Percentiles rank a stretch among this genome's conserved stretches.
Conservation (phyloP, 2,329 filamentous ascomycete species). For the Fusarium sp. region DNA sequence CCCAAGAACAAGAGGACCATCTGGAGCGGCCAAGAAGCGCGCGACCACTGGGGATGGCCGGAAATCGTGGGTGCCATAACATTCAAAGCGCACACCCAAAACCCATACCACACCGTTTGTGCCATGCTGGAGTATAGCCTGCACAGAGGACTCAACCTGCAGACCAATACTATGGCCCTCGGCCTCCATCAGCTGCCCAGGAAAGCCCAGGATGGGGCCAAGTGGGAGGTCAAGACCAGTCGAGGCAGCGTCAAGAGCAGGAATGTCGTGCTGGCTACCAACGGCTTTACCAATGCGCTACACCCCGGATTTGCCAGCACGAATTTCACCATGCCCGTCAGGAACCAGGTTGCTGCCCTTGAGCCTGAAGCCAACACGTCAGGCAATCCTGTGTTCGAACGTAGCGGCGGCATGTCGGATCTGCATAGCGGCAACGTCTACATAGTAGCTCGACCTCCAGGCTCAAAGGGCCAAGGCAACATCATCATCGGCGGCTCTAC, state of each 20-base stretch:
- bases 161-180: slow-evolving; percentile 26
- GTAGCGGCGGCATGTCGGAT: slow-evolving; percentile 14
- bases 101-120: slow-evolving; percentile 22
- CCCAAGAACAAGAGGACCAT: slow-evolving; percentile 24
- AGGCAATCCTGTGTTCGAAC: background rate
- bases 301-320: slow-evolving; percentile 21
- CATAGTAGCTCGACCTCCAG: slow-evolving; percentile 17
- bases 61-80: slow-evolving; percentile 18
- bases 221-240: slow-evolving; percentile 24
- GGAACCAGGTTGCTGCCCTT: slow-evolving; percentile 16
- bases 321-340: slow-evolving; percentile 25
- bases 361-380: slow-evolving; percentile 6
- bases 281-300: slow-evolving; percentile 20
- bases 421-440: slow-evolving; percentile 23
- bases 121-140: slow-evolving; percentile 21
- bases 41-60: slow-evolving; percentile 23
- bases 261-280: slow-evolving; percentile 25
- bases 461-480: slow-evolving; percentile 10
- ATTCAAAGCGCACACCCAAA: slow-evolving; percentile 26
- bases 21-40: slow-evolving; percentile 11
- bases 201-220: slow-evolving; percentile 3
- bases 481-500: slow-evolving; percentile 18
- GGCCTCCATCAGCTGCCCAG: slow-evolving; percentile 16
- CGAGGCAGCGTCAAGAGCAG: slow-evolving; percentile 20
- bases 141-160: slow-evolving; percentile 14